A percentile compares a stretch with the other conserved stretches of the same genome.
phyloP scores from a whole-genome alignment of 2,329 filamentous ascomycete species.

The Trichoderma sp. region DNA sequence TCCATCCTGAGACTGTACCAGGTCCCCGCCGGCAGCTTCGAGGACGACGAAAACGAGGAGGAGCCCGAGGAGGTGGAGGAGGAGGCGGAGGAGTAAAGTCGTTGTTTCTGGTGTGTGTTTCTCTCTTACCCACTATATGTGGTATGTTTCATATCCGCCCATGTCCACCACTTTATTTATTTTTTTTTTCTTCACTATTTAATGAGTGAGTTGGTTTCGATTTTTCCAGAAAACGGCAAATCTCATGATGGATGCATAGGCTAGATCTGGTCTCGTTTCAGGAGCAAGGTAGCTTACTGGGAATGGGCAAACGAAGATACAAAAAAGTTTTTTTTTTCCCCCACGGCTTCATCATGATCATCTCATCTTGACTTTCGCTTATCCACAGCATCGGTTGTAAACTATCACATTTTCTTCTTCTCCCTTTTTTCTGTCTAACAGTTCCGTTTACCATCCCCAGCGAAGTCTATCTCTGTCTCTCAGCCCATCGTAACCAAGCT shows the following conservation, averaged over 20 bases:
- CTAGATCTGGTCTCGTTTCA: constrained; percentile 9
- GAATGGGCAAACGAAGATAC: background rate
- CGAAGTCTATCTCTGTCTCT: background rate
- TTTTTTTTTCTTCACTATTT: background rate
- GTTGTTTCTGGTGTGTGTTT: background rate
- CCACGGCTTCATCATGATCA: background rate
- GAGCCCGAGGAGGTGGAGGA: constrained; percentile 49
- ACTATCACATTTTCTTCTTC: background rate
- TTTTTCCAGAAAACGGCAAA: background rate
- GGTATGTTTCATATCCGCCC: background rate
- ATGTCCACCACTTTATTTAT: background rate
- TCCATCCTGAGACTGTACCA: constrained; percentile 88
- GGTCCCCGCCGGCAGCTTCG: constrained; percentile 82
- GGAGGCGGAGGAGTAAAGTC: constrained; percentile 32
- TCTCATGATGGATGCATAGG: constrained; percentile 5
- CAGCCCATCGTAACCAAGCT: background rate
- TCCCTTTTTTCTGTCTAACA: background rate
- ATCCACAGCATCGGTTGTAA: too few relatives aligned
- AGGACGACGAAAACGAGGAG: constrained; percentile 78
- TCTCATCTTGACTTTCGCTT: background rate
- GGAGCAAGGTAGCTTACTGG: constrained; percentile 5
- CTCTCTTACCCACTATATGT: background rate
- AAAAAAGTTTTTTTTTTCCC: background rate
- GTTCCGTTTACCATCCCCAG: background rate
- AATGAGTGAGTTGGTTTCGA: background rate